Evolutionary conservation across 768 basidiomycete species (phyloP).

Genomic region (Infundibulicybe gibba): DNA sequence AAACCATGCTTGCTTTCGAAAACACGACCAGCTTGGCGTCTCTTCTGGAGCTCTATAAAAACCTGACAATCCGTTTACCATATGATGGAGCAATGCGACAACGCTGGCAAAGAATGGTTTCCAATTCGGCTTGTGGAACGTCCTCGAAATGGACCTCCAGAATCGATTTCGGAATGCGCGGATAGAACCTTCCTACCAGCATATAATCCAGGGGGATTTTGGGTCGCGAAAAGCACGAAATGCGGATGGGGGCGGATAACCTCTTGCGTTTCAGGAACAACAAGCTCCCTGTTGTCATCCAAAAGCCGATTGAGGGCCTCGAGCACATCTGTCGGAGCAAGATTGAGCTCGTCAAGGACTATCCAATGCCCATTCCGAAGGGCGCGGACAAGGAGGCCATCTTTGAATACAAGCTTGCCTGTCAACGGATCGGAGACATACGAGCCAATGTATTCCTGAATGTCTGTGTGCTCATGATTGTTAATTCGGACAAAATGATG

Average conservation of each 20-base stretch:
- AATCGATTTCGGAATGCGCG: constrained; percentile 97
- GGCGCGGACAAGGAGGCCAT: constrained; percentile 91
- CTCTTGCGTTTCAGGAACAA: constrained; percentile 95
- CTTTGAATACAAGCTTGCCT: constrained; percentile 93
- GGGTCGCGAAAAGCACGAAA: constrained; percentile 98
- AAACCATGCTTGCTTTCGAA: constrained; percentile 98
- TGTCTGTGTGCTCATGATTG: constrained; percentile 99
- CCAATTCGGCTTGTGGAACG: constrained; percentile 90
- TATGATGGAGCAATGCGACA: constrained; percentile 94
- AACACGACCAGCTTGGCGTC: constrained; percentile 84
- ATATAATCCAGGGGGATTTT: constrained; percentile 95
- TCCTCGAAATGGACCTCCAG: constrained; percentile 97
- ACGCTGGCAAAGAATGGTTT: constrained; percentile 89
- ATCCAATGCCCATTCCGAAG: constrained; percentile 95
- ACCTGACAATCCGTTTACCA: constrained; percentile 88
- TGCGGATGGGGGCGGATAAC: constrained; percentile 89
- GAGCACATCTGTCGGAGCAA: constrained; percentile 96
- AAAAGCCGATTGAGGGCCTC: constrained; percentile 95
- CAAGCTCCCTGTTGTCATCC: constrained; percentile 95
- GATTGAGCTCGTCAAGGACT: constrained; percentile 94
- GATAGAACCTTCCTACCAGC: constrained; percentile 94
- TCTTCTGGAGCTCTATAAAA: constrained; percentile 90
- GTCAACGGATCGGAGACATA: constrained; percentile 91
- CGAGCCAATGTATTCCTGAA: constrained; percentile 96
- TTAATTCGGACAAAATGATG: constrained; percentile 98